Percentiles rank a stretch among this genome's conserved stretches.
These are phyloP conservation scores for Linnemannia hyalina DNA, from an alignment of 192 early-diverging fungal species.

Conservation along the genomic window DNA sequence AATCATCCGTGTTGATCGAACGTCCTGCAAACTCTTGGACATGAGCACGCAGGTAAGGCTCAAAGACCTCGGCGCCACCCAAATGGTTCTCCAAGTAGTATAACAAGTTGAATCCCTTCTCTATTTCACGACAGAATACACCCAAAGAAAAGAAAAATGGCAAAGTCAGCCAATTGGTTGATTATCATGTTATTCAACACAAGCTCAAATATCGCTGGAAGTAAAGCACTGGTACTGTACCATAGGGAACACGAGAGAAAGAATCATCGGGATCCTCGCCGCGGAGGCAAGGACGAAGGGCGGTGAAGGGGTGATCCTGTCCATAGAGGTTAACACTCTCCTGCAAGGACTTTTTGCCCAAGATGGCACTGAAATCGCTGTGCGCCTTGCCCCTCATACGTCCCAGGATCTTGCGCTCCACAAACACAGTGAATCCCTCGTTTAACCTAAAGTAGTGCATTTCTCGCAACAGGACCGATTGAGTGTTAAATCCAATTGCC, in stretches of 20 bases:
- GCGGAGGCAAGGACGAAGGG: conserved; percentile 79
- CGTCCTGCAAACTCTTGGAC: conserved; percentile 86
- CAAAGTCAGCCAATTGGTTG: conserved; percentile 19
- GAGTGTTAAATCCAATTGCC: conserved; percentile 62
- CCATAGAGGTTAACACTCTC: conserved; percentile 81
- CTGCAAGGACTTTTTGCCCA: conserved; percentile 82
- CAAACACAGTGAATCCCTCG: conserved; percentile 95
- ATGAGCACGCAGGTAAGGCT: conserved; percentile 85
- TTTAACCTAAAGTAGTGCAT: conserved; percentile 81
- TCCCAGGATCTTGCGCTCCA: conserved; percentile 92
- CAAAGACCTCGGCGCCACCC: conserved; percentile 88
- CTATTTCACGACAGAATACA: conserved; percentile 39
- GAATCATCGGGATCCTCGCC: conserved; percentile 87
- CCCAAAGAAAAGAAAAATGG: no score
- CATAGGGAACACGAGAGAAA: conserved; percentile 88
- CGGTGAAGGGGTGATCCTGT: conserved; percentile 73
- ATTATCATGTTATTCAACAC: no score
- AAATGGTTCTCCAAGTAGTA: conserved; percentile 88
- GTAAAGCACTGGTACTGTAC: conserved; percentile 30
- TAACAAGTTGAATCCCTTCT: conserved; percentile 95
- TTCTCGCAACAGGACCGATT: background rate
- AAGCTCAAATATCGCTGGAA: no score
- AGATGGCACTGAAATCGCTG: conserved; percentile 87
- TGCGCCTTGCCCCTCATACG: conserved; percentile 82
- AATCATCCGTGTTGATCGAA: conserved; percentile 90